A percentile compares a stretch with the other conserved stretches of the same genome.
These are phyloP conservation scores for Allium cepa DNA, from an alignment of 106 monocot genomes.

Conservation along the genomic window DNA sequence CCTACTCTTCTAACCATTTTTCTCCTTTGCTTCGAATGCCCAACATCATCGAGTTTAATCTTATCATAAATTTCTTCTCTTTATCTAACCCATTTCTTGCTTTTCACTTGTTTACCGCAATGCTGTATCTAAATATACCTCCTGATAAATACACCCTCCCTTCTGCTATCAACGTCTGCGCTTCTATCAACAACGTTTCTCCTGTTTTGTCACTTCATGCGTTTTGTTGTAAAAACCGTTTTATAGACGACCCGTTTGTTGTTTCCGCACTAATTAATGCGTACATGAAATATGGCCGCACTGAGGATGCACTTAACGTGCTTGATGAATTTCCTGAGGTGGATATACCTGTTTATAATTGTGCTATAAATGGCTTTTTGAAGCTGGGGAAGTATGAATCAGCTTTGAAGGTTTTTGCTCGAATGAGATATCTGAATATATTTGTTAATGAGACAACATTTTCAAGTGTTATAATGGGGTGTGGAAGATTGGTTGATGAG, in stretches of 20 bases:
- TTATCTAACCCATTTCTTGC: not conserved
- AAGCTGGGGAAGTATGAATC: constrained; percentile 6
- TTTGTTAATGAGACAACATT: constrained; percentile 2
- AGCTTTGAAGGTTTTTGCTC: constrained; percentile 5
- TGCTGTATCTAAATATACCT: constrained; percentile 1
- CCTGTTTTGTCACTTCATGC: constrained; percentile 2
- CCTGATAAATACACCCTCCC: constrained; percentile 21
- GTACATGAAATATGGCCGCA: constrained; percentile 5
- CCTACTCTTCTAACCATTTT: constrained; percentile 5
- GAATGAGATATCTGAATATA: constrained; percentile 4
- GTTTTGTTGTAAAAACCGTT: not conserved
- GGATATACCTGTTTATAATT: constrained; percentile 9
- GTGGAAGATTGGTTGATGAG: constrained; percentile 1
- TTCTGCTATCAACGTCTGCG: constrained; percentile 8
- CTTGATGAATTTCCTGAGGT: constrained; percentile 8
- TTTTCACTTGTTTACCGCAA: constrained; percentile 5
- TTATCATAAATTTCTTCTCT: constrained; percentile 3
- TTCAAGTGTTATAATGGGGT: constrained; percentile 7
- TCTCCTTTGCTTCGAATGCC: constrained; percentile 1
- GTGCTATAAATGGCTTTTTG: constrained; percentile 7
- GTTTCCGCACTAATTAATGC: constrained; percentile 6
- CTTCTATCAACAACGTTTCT: not conserved
- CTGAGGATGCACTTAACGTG: not conserved
- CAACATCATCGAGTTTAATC: constrained; percentile 2
- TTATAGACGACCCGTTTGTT: constrained; percentile 1